Evolutionary conservation across 75 land plant species (phyloP), one percentile per base, ranked within the genome.

Genomic region (Picea sitchensis): DNA sequence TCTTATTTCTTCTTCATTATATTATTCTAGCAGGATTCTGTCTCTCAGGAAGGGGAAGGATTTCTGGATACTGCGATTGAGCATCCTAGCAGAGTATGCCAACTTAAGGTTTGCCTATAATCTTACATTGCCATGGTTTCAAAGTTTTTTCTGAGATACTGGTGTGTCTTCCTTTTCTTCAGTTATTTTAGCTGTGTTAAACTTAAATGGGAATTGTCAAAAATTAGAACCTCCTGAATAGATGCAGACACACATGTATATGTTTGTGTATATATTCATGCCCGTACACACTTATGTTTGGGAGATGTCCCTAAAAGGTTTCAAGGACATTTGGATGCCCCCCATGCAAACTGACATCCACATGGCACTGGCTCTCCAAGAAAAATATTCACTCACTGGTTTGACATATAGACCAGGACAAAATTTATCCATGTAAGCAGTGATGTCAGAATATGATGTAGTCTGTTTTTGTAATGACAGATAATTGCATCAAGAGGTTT

Each of bases 101-200:
- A 71, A 47, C 74, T 71, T n/a, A 71, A 71, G 74, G 74, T 71
- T n/a, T 71, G 54, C 26, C 74, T 9, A n/a, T 71, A 44, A 71
- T 20, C 56, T 18, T 71, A 9, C 74, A 44, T 44, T 6, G 2
- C 0, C 26, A 44, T 11, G 11, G 56, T 71, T 12, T 71, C 3
- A 20, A 20, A 69, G 5, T 17, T 15, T 68, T 38, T 69, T 20
- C 51, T 38, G 36, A 1, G 8, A 69, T 51, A 69, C n/a, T 69
- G 73, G 47, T 18, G 0, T 20, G n/a, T 34, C 18, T 14, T 34
- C 12, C 12, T 51, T 51, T 9, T 51, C 20, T 14, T 4, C 9
- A 3, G 32, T 4, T 17, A 17, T 69, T 41, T 69, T 41, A 69
- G 47, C 47, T 20, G 32, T 36, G 47, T 69, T 41, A 34, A 34